Conservation (phyloP, 1,284 basidiomycete genomes). For the Cryptococcus deneoformans region DNA sequence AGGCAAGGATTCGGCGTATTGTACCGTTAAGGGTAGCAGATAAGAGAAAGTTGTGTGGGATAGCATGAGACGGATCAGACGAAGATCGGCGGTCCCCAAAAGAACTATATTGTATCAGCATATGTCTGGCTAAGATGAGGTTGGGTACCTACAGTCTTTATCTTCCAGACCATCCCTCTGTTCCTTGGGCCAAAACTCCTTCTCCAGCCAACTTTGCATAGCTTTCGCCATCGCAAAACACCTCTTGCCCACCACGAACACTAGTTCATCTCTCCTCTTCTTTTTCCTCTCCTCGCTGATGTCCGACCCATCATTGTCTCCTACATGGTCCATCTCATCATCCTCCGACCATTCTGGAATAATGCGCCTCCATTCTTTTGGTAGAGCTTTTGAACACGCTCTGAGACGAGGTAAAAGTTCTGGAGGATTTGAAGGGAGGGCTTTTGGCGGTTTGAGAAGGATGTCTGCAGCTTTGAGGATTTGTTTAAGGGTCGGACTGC, state of each 20-base stretch:
- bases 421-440: conserved; percentile 27
- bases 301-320: conserved; percentile 4
- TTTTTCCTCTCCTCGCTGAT: conserved; percentile 6
- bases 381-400: conserved; percentile 17
- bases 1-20: conserved; percentile 22
- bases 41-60: conserved; percentile 24
- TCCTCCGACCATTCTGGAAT: conserved; percentile 16
- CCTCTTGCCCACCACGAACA: conserved; percentile 22
- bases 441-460: conserved; percentile 32
- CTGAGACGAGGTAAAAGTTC: conserved; percentile 22
- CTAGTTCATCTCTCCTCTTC: conserved; percentile 13
- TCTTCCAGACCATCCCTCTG: conserved; percentile 15
- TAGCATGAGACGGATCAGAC: conserved; percentile 28
- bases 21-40: conserved; percentile 19
- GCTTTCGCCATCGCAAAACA: conserved; percentile 27
- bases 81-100: conserved; percentile 36
- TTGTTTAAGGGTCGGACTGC: conserved; percentile 10
- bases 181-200: conserved; percentile 36
- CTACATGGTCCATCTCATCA: conserved; percentile 15
- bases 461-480: conserved; percentile 23
- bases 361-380: conserved; percentile 18
- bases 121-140: background rate
- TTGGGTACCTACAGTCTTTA: conserved; percentile 26
- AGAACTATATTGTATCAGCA: conserved; percentile 22
- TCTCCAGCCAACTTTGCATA: conserved; percentile 26